These are phyloP conservation scores for Leccinum rimulosum DNA, from an alignment of 768 basidiomycete species.

Conservation along the genomic window DNA sequence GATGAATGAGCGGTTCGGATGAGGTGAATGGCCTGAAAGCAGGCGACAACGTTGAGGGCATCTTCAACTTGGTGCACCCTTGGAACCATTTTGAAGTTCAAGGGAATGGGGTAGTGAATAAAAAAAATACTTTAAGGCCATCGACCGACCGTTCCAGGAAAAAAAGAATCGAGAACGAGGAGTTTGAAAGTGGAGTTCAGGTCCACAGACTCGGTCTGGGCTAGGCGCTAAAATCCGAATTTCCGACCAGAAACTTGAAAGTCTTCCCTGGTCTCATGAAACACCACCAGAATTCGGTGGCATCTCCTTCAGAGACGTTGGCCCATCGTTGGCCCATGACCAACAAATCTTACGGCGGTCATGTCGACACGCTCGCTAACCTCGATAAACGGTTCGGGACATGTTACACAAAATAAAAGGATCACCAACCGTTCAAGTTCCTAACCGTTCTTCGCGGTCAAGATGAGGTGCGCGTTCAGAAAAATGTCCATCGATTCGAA, in stretches of 20 bases:
- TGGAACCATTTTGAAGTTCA: background rate
- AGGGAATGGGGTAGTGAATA: background rate
- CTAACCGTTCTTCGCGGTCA: background rate
- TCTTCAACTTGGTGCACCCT: background rate
- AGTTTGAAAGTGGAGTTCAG: background rate
- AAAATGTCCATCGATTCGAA: too few relatives aligned
- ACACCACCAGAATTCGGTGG: background rate
- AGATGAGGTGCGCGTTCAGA: too few relatives aligned
- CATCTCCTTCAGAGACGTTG: background rate
- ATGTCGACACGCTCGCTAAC: background rate
- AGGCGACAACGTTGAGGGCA: background rate
- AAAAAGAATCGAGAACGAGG: background rate
- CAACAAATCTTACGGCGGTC: constrained; percentile 4
- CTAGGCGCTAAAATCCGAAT: background rate
- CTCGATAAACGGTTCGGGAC: background rate
- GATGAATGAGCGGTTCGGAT: background rate
- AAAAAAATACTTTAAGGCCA: background rate
- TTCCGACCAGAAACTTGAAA: background rate
- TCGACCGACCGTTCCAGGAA: background rate
- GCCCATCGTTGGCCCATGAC: constrained; percentile 1
- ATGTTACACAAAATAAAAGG: background rate
- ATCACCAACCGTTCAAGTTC: constrained; percentile 12
- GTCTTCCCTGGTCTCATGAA: too few relatives aligned
- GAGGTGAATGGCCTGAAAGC: background rate
- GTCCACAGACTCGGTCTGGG: background rate